Evolutionary conservation across 768 basidiomycete species (phyloP).

Genomic region (Boletus rufocinnamomeus): DNA sequence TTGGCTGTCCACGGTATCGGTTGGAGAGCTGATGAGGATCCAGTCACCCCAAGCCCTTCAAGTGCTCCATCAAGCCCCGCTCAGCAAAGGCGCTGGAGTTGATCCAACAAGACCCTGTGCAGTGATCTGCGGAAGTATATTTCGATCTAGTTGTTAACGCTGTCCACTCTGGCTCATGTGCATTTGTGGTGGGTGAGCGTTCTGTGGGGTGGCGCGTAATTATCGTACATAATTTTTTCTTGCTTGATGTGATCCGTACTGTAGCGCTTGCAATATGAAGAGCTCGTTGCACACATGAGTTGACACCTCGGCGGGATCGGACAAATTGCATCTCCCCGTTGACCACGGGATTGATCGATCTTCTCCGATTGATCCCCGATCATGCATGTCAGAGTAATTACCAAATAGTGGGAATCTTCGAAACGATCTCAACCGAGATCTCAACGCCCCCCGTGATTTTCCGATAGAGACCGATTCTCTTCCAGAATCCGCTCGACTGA

Average conservation of each 20-base stretch:
- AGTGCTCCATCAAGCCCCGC: constrained; percentile 60
- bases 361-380: neutral
- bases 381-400: neutral
- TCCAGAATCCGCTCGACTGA: constrained; percentile 49
- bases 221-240: neutral
- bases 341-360: neutral
- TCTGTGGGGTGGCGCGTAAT: neutral
- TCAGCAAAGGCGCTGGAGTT: constrained; percentile 56
- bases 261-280: too few relatives aligned
- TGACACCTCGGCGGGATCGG: constrained; percentile 6
- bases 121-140: constrained; percentile 17
- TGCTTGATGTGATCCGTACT: neutral
- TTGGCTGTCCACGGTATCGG: neutral
- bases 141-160: constrained; percentile 1
- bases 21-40: constrained; percentile 1
- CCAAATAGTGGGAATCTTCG: neutral
- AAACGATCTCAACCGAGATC: neutral
- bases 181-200: neutral
- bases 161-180: neutral
- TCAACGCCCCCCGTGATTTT: neutral
- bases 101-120: constrained; percentile 47
- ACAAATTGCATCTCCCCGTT: neutral
- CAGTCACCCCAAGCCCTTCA: constrained; percentile 64
- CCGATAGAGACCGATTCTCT: constrained; percentile 33
- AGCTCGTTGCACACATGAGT: neutral